Percentiles rank a stretch among this genome's conserved stretches.
Evolutionary conservation across 192 early-diverging fungal species (phyloP).

Genomic region (Gamsiella multidivaricata): DNA sequence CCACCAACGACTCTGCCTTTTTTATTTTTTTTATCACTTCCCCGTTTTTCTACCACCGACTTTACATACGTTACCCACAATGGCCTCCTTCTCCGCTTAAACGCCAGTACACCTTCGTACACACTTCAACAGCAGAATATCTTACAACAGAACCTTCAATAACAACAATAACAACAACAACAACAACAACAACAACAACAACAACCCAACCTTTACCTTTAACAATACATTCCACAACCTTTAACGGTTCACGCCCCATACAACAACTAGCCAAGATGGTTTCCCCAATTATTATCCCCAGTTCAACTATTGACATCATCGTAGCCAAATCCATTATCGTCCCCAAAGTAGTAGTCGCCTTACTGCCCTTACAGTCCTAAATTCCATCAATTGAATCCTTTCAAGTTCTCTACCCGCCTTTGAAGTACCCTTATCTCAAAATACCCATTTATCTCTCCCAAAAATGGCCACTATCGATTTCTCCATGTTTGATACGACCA

Average conservation of each 20-base stretch:
- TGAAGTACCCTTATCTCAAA: background rate
- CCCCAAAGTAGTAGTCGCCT: constrained; percentile 27
- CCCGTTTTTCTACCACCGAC: constrained; percentile 1
- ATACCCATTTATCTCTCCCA: background rate
- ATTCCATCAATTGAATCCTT: background rate
- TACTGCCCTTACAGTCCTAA: constrained; percentile 54
- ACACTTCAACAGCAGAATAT: constrained; percentile 41
- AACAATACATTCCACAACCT: constrained; percentile 24
- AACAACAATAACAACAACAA: constrained; percentile 18
- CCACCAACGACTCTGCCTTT: background rate
- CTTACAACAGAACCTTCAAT: constrained; percentile 20
- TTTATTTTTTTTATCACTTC: constrained; percentile 6
- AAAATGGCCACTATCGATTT: constrained; percentile 52
- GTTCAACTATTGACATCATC: constrained; percentile 42
- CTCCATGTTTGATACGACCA: constrained; percentile 49
- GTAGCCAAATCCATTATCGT: constrained; percentile 19
- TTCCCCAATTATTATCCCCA: constrained; percentile 45
- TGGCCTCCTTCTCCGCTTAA: constrained; percentile 54
- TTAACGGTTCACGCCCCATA: constrained; percentile 38
- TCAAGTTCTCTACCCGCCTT: too few species aligned
- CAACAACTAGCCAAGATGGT: constrained; percentile 41
- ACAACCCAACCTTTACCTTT: constrained; percentile 3
- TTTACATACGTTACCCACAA: constrained; percentile 34
- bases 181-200: constrained; percentile 17
- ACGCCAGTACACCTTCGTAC: constrained; percentile 24